phyloP scores from a whole-genome alignment of 306 rosid species.

The Malus domestica region DNA sequence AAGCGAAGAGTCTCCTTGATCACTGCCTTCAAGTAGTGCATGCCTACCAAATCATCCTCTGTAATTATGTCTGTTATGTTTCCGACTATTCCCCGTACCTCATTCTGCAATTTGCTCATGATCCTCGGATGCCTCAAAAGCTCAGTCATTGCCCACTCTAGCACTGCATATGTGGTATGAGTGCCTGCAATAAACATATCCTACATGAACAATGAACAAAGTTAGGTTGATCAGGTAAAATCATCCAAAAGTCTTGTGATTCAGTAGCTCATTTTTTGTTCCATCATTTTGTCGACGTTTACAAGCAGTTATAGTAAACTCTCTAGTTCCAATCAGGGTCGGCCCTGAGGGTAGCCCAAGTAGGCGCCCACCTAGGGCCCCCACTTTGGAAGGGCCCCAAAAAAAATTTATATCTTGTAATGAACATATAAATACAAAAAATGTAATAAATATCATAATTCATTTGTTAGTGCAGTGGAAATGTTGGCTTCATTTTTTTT shows the following conservation, averaged over 20 bases:
- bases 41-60: not conserved
- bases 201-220: not conserved
- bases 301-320: no score
- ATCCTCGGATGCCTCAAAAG: not conserved
- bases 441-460: no score
- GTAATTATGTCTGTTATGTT: not conserved
- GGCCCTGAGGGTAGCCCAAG: no score
- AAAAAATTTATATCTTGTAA: no score
- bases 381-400: no score
- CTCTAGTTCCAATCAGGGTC: no score
- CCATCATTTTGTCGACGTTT: not conserved
- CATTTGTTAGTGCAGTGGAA: no score
- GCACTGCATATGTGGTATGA: not conserved
- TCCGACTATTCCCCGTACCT: not conserved
- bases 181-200: slow-evolving; percentile 8
- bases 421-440: no score
- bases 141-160: slow-evolving; percentile 15
- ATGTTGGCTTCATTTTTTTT: no score
- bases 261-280: no score
- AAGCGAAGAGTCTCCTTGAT: slow-evolving; percentile 21
- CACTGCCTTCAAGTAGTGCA: slow-evolving; percentile 26
- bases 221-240: not conserved
- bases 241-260: not conserved
- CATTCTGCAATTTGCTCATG: slow-evolving; percentile 4
- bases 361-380: no score